A percentile compares a stretch with the other conserved stretches of the same genome.
These are phyloP conservation scores for Hypsizygus marmoreus DNA, from an alignment of 768 basidiomycete species.

Conservation along the genomic window DNA sequence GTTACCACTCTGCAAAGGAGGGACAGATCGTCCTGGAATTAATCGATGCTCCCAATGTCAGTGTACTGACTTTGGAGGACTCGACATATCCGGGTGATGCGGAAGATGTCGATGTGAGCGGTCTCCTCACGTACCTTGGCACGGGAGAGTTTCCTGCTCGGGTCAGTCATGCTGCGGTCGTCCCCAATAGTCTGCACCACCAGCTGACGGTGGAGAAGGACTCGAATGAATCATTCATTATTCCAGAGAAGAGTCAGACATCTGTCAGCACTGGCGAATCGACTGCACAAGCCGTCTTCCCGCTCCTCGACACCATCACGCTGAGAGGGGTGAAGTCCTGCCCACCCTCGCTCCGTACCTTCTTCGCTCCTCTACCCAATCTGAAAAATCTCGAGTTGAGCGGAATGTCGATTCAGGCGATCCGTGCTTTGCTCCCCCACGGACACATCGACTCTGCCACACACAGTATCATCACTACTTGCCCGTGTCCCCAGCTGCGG, in stretches of 20 bases:
- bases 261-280: slow-evolving; percentile 9
- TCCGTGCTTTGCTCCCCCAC: slow-evolving; percentile 32
- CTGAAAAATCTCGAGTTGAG: slow-evolving; percentile 34
- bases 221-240: not conserved
- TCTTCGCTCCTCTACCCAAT: slow-evolving; percentile 31
- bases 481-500: slow-evolving; percentile 35
- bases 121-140: slow-evolving; percentile 38
- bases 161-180: slow-evolving; percentile 14
- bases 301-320: slow-evolving; percentile 33
- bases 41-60: slow-evolving; percentile 41
- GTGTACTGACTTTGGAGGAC: slow-evolving; percentile 45
- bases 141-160: slow-evolving; percentile 29
- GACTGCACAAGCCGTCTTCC: slow-evolving; percentile 20
- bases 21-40: slow-evolving; percentile 40
- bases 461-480: slow-evolving; percentile 7
- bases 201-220: slow-evolving; percentile 5
- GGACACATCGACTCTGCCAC: slow-evolving; percentile 8
- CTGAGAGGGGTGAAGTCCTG: slow-evolving; percentile 40
- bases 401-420: slow-evolving; percentile 34
- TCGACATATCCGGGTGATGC: slow-evolving; percentile 41
- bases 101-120: slow-evolving; percentile 41
- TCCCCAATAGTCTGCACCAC: slow-evolving; percentile 5
- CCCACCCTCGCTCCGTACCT: slow-evolving; percentile 28
- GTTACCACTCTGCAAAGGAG: slow-evolving; percentile 43
- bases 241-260: not conserved